phyloP scores from a whole-genome alignment of 2,329 filamentous ascomycete genomes.

The Alternaria arbusti region DNA sequence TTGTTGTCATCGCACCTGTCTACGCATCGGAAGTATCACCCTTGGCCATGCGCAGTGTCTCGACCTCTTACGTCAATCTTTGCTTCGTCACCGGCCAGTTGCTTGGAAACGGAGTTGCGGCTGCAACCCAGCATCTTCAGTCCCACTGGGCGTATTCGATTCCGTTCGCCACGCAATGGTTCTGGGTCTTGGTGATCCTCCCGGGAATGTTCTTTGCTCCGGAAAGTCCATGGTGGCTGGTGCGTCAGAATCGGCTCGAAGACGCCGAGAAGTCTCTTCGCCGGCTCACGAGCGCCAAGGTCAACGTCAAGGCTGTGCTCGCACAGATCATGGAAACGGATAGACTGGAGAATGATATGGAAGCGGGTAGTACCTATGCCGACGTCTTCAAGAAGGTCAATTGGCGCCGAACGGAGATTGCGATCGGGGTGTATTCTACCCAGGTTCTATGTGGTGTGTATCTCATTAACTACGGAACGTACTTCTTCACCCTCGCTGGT shows the following conservation, averaged over 20 bases:
- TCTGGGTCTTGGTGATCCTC: slow-evolving; percentile 71
- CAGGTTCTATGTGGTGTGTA: slow-evolving; percentile 52
- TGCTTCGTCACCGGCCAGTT: background rate
- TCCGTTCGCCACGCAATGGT: slow-evolving; percentile 72
- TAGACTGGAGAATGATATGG: background rate
- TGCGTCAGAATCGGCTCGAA: slow-evolving; percentile 65
- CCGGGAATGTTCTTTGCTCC: slow-evolving; percentile 70
- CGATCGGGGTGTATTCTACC: slow-evolving; percentile 56
- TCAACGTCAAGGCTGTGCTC: background rate
- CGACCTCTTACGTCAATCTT: background rate
- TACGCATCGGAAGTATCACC: background rate
- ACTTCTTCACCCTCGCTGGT: background rate
- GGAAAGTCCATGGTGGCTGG: slow-evolving; percentile 73
- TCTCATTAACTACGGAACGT: slow-evolving; percentile 47
- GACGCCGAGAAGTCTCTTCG: slow-evolving; percentile 60
- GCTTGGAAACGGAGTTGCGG: background rate
- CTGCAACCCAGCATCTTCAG: background rate
- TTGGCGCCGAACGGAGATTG: slow-evolving; percentile 68
- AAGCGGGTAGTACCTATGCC: background rate
- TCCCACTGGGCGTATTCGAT: slow-evolving; percentile 69
- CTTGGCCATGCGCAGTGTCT: background rate
- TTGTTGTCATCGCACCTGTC: background rate
- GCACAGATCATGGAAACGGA: background rate
- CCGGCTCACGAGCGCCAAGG: background rate
- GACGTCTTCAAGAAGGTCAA: background rate